These are phyloP conservation scores for Boletus subluridellus DNA, from an alignment of 1,284 basidiomycete species.

Conservation along the genomic window DNA sequence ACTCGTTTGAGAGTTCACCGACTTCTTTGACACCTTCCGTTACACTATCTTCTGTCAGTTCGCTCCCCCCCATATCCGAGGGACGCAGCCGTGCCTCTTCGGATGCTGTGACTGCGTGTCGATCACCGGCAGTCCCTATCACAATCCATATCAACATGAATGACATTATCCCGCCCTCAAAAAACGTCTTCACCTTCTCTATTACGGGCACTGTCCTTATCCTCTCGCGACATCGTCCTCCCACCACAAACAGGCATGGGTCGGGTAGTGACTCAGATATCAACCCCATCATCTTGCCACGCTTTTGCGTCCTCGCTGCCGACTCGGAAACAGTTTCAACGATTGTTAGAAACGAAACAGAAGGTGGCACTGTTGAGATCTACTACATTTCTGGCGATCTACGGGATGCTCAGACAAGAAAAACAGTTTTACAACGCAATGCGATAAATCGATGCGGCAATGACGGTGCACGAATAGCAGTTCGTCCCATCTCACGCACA, in stretches of 20 bases:
- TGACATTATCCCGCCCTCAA: conserved; percentile 61
- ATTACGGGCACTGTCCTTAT: conserved; percentile 64
- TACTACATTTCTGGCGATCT: conserved; percentile 57
- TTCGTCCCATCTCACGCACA: conserved; percentile 40
- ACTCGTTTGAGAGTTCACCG: conserved; percentile 66
- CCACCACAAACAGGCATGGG: conserved; percentile 20
- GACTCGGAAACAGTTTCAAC: conserved; percentile 57
- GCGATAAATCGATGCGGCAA: conserved; percentile 53
- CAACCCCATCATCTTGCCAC: conserved; percentile 55
- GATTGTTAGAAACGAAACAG: conserved; percentile 55
- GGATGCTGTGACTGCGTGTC: conserved; percentile 18
- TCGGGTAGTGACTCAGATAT: conserved; percentile 38
- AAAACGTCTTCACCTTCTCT: conserved; percentile 60
- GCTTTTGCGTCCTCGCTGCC: conserved; percentile 63
- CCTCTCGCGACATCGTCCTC: conserved; percentile 40
- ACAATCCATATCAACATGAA: conserved; percentile 77
- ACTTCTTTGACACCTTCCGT: conserved; percentile 48
- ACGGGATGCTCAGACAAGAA: conserved; percentile 56
- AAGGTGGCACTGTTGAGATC: conserved; percentile 52
- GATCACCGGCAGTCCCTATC: conserved; percentile 27
- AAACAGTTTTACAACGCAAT: conserved; percentile 57
- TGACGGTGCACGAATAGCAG: conserved; percentile 55
- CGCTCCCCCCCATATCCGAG: conserved; percentile 44
- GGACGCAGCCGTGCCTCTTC: conserved; percentile 31
- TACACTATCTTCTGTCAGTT: conserved; percentile 55